Evolutionary conservation across 2,329 filamentous ascomycete species (phyloP).

Genomic region (Ophiostoma triangulosporum): DNA sequence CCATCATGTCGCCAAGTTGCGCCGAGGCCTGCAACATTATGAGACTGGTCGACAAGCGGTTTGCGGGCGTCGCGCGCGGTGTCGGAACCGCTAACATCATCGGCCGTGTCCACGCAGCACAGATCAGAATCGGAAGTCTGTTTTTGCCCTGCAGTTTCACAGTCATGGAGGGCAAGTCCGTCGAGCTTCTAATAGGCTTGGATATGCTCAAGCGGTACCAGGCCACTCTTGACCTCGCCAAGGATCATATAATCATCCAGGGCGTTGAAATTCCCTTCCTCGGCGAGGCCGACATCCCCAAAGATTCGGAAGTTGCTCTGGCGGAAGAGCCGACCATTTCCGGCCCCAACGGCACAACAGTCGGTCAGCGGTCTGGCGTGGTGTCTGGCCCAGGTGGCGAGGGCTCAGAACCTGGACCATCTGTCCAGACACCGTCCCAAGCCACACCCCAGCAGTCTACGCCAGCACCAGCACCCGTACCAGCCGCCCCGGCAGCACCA

Average conservation of each 20-base stretch:
- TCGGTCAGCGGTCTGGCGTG: constrained; percentile 72
- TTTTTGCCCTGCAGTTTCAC: constrained; percentile 92
- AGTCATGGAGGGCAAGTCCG: constrained; percentile 97
- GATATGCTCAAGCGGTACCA: constrained; percentile 97
- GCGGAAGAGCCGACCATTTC: constrained; percentile 70
- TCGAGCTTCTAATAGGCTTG: constrained; percentile 81
- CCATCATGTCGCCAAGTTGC: constrained; percentile 93
- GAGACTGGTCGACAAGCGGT: constrained; percentile 85
- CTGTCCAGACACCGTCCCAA: neutral
- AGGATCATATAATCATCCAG: constrained; percentile 77
- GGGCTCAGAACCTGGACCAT: neutral
- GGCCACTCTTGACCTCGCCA: constrained; percentile 76
- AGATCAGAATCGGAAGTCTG: constrained; percentile 81
- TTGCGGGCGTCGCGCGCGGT: constrained; percentile 80
- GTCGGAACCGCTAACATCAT: constrained; percentile 92
- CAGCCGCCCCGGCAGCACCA: constrained; percentile 4
- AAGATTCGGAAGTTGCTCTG: constrained; percentile 56
- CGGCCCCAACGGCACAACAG: constrained; percentile 77
- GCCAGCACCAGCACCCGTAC: neutral
- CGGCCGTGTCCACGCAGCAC: constrained; percentile 86
- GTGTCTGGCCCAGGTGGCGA: constrained; percentile 37
- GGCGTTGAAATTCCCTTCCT: constrained; percentile 81
- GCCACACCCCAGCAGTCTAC: neutral
- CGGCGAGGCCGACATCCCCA: constrained; percentile 89
- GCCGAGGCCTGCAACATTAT: constrained; percentile 91